Conservation (phyloP, 2,329 filamentous ascomycete species). For the Scedosporium dehoogii region DNA sequence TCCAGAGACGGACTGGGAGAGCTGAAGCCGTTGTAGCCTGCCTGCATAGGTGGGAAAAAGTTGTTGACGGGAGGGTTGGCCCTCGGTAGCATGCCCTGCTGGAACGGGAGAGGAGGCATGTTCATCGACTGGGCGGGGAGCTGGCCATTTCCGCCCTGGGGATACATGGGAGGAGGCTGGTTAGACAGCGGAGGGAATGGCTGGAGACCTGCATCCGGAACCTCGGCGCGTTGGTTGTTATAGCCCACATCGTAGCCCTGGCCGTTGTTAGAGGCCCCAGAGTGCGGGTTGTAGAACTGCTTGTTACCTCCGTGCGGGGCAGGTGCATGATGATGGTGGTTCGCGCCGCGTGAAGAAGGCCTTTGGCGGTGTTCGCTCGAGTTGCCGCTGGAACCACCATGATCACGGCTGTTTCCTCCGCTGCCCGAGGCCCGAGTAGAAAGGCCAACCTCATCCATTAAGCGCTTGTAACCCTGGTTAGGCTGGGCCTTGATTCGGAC, state of each 20-base stretch:
- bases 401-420: slow-evolving; percentile 33
- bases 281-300: slow-evolving; percentile 45
- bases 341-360: slow-evolving; percentile 45
- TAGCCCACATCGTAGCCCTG: slow-evolving; percentile 42
- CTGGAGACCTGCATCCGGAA: slow-evolving; percentile 25
- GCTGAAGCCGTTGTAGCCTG: slow-evolving; percentile 44
- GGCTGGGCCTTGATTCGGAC: slow-evolving; percentile 86
- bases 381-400: slow-evolving; percentile 27
- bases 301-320: slow-evolving; percentile 28
- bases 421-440: slow-evolving; percentile 48
- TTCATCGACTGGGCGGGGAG: slow-evolving; percentile 34
- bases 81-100: slow-evolving; percentile 47
- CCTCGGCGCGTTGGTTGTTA: slow-evolving; percentile 40
- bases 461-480: slow-evolving; percentile 89
- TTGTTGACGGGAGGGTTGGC: slow-evolving; percentile 44
- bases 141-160: slow-evolving; percentile 29
- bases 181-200: slow-evolving; percentile 41
- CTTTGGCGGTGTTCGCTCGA: slow-evolving; percentile 41
- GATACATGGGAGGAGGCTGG: slow-evolving; percentile 43
- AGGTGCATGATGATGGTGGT: slow-evolving; percentile 30
- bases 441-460: slow-evolving; percentile 97
- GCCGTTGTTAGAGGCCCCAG: slow-evolving; percentile 23
- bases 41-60: slow-evolving; percentile 47
- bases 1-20: slow-evolving; percentile 39
- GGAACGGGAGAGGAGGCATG: slow-evolving; percentile 48